Base-by-base conservation (phyloP, 768 basidiomycete species). In the Tylopilus sp. region DNA sequence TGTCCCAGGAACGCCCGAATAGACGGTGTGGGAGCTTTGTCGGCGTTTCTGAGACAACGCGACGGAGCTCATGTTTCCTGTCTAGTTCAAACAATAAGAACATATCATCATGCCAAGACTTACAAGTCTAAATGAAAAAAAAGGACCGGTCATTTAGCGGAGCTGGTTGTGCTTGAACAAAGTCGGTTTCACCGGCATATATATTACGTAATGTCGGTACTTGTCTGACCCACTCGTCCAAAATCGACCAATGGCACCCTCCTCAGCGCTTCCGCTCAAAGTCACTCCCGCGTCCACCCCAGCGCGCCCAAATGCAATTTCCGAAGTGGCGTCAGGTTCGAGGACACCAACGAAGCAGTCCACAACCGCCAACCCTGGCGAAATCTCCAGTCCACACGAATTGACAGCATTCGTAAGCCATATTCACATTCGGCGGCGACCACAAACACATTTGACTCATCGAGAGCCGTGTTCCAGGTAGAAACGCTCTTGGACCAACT, bases 371-470 rank as follows among this genome's bases (percentile, higher is more conserved):
- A 69, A 61, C 56, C 69, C 77, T 1, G 74, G 74, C 51, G 89
- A 93, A 59, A 91, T 91, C 31, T 91, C 93, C 2, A 92, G 90
- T 62, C 94, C 94, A 1, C 93, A 95, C 66, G 94, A 97, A 67
- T 71, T 97, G 57, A 95, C 94, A 26, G 91, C 91, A 20, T 97
- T 94, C 71, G 94, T 97, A 66, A 70, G 89, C n/a, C n/a, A n/a
- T n/a, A n/a, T 79, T 41, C 36, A 31, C 11, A 44, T 52, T n/a
- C 50, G 43, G 28, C 44, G 52, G 47, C 52, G 51, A 47, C 49
- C 40, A 28, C 28, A 28, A 28, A 10, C n/a, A n/a, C 38, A 17
- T 40, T 15, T 28, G 13, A 39, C 38, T 50, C 35, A 53, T 42
- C 31, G 40, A 52, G 33, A 23, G 25, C 41, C 30, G 35, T 36